These are phyloP conservation scores for Lithospermum erythrorhizon DNA, from an alignment of 257 asterid species.

Conservation along the genomic window DNA sequence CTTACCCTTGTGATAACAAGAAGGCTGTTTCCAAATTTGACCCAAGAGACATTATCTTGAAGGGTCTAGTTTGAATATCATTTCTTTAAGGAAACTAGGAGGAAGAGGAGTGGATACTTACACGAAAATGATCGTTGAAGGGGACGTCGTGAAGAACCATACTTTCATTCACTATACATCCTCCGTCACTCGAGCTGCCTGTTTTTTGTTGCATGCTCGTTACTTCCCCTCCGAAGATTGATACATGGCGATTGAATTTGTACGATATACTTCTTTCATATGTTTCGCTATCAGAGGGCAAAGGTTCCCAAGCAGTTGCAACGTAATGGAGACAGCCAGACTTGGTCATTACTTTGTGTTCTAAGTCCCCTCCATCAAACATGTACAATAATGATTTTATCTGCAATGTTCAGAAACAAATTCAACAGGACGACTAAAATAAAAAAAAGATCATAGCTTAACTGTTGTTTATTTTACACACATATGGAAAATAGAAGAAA, in stretches of 20 bases:
- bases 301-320: slow-evolving; percentile 51
- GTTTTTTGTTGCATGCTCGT: slow-evolving; percentile 58
- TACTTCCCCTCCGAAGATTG: slow-evolving; percentile 77
- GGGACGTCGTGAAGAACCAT: slow-evolving; percentile 70
- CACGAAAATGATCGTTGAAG: slow-evolving; percentile 55
- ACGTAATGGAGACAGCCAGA: slow-evolving; percentile 65
- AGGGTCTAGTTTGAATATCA: background rate
- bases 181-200: slow-evolving; percentile 25
- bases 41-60: too few relatives aligned
- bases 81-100: too few relatives aligned
- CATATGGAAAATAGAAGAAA: too few relatives aligned
- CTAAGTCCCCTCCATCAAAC: slow-evolving; percentile 77
- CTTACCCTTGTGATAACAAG: too few relatives aligned
- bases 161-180: slow-evolving; percentile 59
- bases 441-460: too few relatives aligned
- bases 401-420: slow-evolving; percentile 26
- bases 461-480: background rate
- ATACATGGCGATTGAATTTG: slow-evolving; percentile 57
- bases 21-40: too few relatives aligned
- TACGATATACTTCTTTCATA: slow-evolving; percentile 50
- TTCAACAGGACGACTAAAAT: background rate
- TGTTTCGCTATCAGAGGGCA: slow-evolving; percentile 13
- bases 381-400: slow-evolving; percentile 47
- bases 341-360: slow-evolving; percentile 62
- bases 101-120: slow-evolving; percentile 20